Conservation (phyloP, 305 asterid genomes). For the Solanum hybrid region DNA sequence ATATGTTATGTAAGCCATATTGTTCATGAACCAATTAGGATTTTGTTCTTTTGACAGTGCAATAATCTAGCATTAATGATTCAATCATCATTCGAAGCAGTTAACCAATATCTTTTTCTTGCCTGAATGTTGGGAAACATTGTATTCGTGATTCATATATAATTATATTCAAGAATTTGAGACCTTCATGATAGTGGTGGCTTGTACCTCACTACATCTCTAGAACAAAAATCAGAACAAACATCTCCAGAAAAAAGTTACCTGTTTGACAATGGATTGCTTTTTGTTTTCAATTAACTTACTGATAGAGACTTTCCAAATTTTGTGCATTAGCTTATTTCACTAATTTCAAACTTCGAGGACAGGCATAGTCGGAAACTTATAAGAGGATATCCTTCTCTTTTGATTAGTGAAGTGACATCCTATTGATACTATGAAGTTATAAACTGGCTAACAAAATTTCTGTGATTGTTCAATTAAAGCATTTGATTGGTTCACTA, state of each 20-base stretch:
- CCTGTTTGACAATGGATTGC: background rate
- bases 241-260: background rate
- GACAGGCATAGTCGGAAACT: background rate
- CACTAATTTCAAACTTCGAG: background rate
- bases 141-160: background rate
- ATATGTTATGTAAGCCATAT: background rate
- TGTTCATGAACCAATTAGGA: background rate
- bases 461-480: background rate
- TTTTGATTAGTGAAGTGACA: background rate
- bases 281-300: background rate
- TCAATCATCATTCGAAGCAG: background rate
- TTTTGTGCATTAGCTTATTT: background rate
- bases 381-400: background rate
- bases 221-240: background rate
- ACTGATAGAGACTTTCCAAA: background rate
- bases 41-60: background rate
- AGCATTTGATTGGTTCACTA: background rate
- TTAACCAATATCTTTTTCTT: background rate
- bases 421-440: background rate
- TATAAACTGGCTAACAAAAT: background rate
- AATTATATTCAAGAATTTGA: background rate
- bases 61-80: background rate
- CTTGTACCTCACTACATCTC: background rate
- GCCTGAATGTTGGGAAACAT: background rate
- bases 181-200: background rate